Base-by-base conservation (phyloP, 2,329 filamentous ascomycete genomes). In the Saccharata proteae region DNA sequence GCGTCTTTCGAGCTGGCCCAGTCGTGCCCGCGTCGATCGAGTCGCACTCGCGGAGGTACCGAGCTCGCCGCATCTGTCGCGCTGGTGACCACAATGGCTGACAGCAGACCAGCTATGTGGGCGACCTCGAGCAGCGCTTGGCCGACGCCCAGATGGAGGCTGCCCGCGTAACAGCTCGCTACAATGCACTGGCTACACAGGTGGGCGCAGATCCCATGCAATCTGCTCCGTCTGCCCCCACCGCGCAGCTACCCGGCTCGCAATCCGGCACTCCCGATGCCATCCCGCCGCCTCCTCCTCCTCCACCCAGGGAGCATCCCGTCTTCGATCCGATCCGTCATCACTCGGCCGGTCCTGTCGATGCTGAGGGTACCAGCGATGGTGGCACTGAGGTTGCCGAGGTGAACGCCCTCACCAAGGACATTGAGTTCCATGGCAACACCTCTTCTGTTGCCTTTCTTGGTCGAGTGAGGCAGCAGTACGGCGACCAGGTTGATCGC, bases 391-490 rank as follows among this genome's bases (percentile, higher is more conserved):
- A 61, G 16, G 46, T 64, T 21, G 65, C 64, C 35, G 49, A 49
- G 8, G 59, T 64, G 26, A 67, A 61, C 1, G 56, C 55, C 16
- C 34, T 34, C 29, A 57, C 54, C 32, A 54, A 63, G 18, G 27
- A 35, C 27, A 29, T 35, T 9, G 62, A 66, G 38, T 66, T 63
- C 21, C 62, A 66, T 36, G 62, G 63, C 4, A 62, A 55, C 36
- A 61, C 61, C 2, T 66, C 63, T 0, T 60, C 58, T 2, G 55
- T 62, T 2, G 59, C 62, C 4, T 51, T 63, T 3, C 48, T 65
- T 7, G 60, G 56, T 2, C 55, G 59, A 30, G 43, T 66, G 4
- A 49, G 60, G 34, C 52, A 48, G 31, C 36, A 38, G 10, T 35
- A 34, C 4, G 30, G 32, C 20, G 27, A 35, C 20, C 17, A 14